Evolutionary conservation across 768 basidiomycete species (phyloP).

Genomic region (Tulasnella sp.): DNA sequence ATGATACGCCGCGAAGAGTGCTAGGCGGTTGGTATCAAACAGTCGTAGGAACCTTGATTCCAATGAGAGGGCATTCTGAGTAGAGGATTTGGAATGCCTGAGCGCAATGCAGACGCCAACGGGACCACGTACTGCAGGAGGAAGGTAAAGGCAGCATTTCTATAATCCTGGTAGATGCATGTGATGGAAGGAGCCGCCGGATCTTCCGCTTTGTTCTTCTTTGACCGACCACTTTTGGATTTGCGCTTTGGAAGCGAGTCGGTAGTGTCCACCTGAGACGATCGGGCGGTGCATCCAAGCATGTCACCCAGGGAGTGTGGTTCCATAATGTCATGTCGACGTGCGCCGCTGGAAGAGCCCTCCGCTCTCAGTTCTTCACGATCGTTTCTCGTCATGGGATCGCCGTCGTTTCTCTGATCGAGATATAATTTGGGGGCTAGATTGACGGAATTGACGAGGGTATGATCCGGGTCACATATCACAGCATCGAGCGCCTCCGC

Average conservation of each 20-base stretch:
- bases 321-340: neutral
- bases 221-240: neutral
- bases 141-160: neutral
- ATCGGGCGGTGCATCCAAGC: neutral
- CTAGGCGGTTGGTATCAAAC: constrained; percentile 9
- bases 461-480: too few species aligned
- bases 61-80: neutral
- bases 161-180: neutral
- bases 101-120: neutral
- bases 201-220: neutral
- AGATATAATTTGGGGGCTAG: too few species aligned
- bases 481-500: too few species aligned
- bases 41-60: constrained; percentile 5
- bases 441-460: too few species aligned
- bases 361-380: neutral
- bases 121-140: constrained; percentile 6
- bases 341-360: neutral
- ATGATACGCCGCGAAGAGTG: constrained; percentile 4
- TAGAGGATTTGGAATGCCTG: neutral
- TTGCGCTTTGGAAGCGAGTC: neutral
- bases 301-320: neutral
- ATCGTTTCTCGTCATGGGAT: too few species aligned
- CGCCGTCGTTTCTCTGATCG: too few species aligned
- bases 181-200: neutral
- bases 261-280: too few species aligned